A percentile compares a stretch with the other conserved stretches of the same genome.
These are phyloP conservation scores for Myriosclerotinia duriaeana DNA, from an alignment of 2,329 filamentous ascomycete species.

Conservation along the genomic window DNA sequence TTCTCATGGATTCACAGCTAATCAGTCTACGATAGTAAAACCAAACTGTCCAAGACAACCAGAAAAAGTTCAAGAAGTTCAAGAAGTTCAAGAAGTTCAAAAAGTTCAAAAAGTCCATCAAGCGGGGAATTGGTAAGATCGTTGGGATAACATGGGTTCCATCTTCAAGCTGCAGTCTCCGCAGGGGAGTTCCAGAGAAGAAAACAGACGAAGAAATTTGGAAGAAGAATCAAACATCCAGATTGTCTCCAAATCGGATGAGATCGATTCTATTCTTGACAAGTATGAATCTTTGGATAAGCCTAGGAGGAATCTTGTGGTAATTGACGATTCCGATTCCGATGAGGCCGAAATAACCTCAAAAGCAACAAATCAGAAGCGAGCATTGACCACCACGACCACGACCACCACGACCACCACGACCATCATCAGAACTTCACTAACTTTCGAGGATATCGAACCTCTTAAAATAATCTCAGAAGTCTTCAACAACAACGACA, in stretches of 20 bases:
- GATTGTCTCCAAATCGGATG: not conserved
- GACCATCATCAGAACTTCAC: not conserved
- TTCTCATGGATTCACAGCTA: not conserved
- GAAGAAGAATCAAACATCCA: not conserved
- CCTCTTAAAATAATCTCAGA: not conserved
- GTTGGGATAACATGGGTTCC: not conserved
- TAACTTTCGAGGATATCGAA: conserved; percentile 7
- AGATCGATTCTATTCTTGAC: not conserved
- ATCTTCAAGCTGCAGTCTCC: not conserved
- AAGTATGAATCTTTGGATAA: not conserved
- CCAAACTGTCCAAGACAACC: not conserved
- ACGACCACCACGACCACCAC: not conserved
- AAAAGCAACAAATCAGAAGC: conserved; percentile 14
- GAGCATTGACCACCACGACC: conserved; percentile 4
- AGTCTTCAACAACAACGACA: not conserved
- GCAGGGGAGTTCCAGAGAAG: not conserved
- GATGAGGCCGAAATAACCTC: not conserved
- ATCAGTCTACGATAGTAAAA: not conserved
- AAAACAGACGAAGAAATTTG: not conserved
- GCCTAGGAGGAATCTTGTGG: not conserved
- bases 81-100: not conserved
- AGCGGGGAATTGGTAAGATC: not conserved
- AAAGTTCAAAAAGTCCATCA: not conserved
- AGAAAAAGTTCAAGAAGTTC: not conserved
- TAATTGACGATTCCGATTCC: conserved; percentile 4